phyloP scores from a whole-genome alignment of 108 stramenopile genomes.

The Bacterosira constricta region DNA sequence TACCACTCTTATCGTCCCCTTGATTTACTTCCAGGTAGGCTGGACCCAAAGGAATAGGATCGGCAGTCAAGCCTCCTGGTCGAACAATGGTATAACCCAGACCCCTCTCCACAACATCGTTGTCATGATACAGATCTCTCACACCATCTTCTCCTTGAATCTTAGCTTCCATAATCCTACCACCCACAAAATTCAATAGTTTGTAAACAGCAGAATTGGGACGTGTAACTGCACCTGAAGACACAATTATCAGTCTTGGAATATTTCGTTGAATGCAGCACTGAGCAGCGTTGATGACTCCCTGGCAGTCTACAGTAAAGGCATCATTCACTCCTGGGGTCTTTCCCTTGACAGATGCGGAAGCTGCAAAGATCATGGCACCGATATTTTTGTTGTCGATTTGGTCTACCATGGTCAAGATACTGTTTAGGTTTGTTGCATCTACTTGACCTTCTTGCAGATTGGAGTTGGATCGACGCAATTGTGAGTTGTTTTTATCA shows the following conservation, averaged over 20 bases:
- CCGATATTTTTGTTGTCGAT: not conserved
- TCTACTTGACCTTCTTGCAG: not conserved
- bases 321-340: conserved; percentile 50
- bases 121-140: conserved; percentile 59
- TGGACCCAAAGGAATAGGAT: conserved; percentile 51
- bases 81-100: conserved; percentile 80
- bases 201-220: conserved; percentile 76
- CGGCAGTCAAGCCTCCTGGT: conserved; percentile 81
- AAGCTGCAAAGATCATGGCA: conserved; percentile 89
- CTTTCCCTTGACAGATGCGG: conserved; percentile 76
- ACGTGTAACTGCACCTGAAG: conserved; percentile 76
- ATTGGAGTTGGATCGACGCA: not conserved
- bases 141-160: conserved; percentile 80
- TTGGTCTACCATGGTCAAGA: conserved; percentile 6
- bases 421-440: not conserved
- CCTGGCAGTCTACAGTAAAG: conserved; percentile 69
- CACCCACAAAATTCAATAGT: conserved; percentile 76
- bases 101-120: conserved; percentile 10
- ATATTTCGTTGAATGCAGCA: conserved; percentile 73
- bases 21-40: conserved; percentile 75
- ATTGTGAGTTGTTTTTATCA: not conserved
- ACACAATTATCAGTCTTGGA: conserved; percentile 79
- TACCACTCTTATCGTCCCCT: conserved; percentile 78
- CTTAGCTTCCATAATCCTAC: conserved; percentile 87
- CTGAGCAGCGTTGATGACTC: conserved; percentile 71